These are phyloP conservation scores for Sclerotinia subarctica DNA, from an alignment of 2,329 filamentous ascomycete genomes.

Conservation along the genomic window DNA sequence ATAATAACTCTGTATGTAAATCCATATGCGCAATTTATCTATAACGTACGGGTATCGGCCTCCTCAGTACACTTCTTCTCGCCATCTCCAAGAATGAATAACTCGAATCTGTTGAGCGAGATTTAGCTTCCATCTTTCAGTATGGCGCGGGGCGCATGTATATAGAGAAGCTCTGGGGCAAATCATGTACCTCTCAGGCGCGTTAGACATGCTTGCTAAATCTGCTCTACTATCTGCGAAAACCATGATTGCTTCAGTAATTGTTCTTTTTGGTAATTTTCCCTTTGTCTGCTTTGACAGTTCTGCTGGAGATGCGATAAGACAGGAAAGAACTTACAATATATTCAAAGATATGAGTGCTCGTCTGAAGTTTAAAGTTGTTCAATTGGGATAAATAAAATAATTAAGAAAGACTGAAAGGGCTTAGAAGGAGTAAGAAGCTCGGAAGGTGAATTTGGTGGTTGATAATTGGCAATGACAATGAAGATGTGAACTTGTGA, in stretches of 20 bases:
- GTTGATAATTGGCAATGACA: background rate
- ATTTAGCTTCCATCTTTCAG: conserved; percentile 1
- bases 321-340: background rate
- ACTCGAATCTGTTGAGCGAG: conserved; percentile 68
- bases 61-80: conserved; percentile 93
- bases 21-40: background rate
- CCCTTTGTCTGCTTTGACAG: background rate
- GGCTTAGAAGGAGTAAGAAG: background rate
- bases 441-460: background rate
- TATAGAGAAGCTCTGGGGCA: background rate
- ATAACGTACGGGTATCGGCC: conserved; percentile 77
- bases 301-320: background rate
- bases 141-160: background rate
- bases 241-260: conserved; percentile 9
- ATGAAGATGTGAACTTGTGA: background rate
- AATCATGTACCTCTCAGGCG: conserved; percentile 12
- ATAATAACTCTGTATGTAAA: background rate
- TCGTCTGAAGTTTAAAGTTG: conserved; percentile 3
- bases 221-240: background rate
- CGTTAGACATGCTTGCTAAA: conserved; percentile 22
- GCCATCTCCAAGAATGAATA: conserved; percentile 80
- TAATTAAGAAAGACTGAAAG: background rate
- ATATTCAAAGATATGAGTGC: background rate
- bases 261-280: conserved; percentile 8
- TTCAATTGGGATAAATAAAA: background rate